These are phyloP conservation scores for Volvox reticuliferus DNA, from an alignment of 139 green algal genomes.

Conservation along the genomic window DNA sequence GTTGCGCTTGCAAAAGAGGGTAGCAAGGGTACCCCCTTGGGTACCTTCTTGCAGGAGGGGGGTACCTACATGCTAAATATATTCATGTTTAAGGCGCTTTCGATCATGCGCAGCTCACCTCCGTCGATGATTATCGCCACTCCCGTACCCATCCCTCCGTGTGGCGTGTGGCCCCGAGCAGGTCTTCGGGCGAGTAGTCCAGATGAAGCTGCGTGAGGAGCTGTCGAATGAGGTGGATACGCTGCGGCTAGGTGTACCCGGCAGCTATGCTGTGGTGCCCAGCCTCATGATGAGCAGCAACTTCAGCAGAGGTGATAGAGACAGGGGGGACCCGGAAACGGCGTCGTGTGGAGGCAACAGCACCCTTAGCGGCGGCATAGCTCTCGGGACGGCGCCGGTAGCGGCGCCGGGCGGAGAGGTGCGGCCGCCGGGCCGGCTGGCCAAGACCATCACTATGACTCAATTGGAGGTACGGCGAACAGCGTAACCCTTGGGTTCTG, in stretches of 20 bases:
- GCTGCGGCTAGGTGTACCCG: background rate
- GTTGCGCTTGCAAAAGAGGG: too few species aligned
- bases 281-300: background rate
- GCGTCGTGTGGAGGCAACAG: too few species aligned
- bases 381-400: background rate
- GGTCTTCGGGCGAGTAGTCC: background rate
- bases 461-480: constrained; percentile 2
- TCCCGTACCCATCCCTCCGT: too few species aligned
- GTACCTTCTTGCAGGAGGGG: too few species aligned
- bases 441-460: background rate
- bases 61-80: too few species aligned
- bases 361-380: background rate
- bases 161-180: background rate
- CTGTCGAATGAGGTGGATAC: background rate
- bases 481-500: too few species aligned
- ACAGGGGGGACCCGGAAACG: background rate
- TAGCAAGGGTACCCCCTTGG: too few species aligned
- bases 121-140: too few species aligned
- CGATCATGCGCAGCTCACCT: too few species aligned
- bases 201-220: background rate
- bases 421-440: constrained; percentile 6
- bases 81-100: too few species aligned
- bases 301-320: background rate
- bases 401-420: background rate
- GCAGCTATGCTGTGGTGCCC: background rate